These are phyloP conservation scores for Coniochaeta prunicola DNA, from an alignment of 2,329 filamentous ascomycete genomes.

Conservation along the genomic window DNA sequence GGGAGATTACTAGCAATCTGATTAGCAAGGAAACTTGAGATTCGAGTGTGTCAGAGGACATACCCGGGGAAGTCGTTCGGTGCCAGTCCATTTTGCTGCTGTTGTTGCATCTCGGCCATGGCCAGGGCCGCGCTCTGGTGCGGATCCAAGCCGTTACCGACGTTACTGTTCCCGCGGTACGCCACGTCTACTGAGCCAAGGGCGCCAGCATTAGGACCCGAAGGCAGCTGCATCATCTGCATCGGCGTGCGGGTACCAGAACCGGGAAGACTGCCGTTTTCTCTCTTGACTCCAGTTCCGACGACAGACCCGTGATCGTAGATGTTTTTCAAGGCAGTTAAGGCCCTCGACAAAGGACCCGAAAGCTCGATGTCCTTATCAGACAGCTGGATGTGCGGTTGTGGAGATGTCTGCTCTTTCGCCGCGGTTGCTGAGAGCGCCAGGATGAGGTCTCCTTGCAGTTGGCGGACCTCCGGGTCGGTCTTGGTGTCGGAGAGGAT, in stretches of 20 bases:
- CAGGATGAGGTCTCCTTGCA: conserved; percentile 57
- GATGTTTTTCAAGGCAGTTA: conserved; percentile 56
- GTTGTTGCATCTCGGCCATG: conserved; percentile 61
- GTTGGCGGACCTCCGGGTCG: conserved; percentile 54
- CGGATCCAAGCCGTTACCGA: conserved; percentile 31
- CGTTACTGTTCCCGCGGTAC: conserved; percentile 13
- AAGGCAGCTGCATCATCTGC: conserved; percentile 15
- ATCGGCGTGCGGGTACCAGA: conserved; percentile 39
- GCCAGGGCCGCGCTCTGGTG: conserved; percentile 56
- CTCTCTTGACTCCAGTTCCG: conserved; percentile 39
- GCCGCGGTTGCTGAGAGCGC: conserved; percentile 57
- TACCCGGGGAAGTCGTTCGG: conserved; percentile 32
- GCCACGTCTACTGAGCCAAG: conserved; percentile 3
- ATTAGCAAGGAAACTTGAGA: background rate
- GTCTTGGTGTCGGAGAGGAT: conserved; percentile 57
- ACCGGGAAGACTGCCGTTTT: conserved; percentile 34
- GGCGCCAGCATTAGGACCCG: conserved; percentile 9
- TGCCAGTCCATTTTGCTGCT: conserved; percentile 37
- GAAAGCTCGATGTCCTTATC: conserved; percentile 57
- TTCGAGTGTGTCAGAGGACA: conserved; percentile 6
- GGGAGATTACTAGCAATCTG: background rate
- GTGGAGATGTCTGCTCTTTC: conserved; percentile 47
- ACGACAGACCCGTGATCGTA: conserved; percentile 57
- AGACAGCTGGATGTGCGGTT: conserved; percentile 44
- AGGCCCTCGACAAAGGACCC: conserved; percentile 52